A percentile compares a stretch with the other conserved stretches of the same genome.
These are phyloP conservation scores for Epichloe festucae DNA, from an alignment of 2,329 filamentous ascomycete species.

Conservation along the genomic window DNA sequence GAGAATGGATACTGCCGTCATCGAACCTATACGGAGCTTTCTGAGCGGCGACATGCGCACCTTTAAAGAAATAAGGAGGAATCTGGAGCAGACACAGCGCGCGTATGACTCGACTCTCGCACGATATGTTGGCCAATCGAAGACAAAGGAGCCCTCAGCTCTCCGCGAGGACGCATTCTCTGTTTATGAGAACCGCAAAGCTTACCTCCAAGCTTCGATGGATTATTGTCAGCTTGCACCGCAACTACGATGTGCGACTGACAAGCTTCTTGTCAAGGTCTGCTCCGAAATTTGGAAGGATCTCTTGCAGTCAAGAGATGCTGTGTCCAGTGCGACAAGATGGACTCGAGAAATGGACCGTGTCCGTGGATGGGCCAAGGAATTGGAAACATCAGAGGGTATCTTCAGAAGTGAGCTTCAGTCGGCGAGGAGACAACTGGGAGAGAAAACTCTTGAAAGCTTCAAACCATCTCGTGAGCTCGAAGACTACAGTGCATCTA, in stretches of 20 bases:
- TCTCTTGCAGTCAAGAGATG: slow-evolving; percentile 59
- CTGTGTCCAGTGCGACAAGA: slow-evolving; percentile 48
- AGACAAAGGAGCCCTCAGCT: slow-evolving; percentile 85
- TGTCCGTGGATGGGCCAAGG: slow-evolving; percentile 81
- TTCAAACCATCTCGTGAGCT: slow-evolving; percentile 79
- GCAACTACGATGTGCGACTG: slow-evolving; percentile 69
- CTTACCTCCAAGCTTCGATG: slow-evolving; percentile 82
- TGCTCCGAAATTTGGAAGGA: slow-evolving; percentile 84
- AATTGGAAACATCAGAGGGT: slow-evolving; percentile 84
- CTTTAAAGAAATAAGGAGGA: slow-evolving; percentile 73
- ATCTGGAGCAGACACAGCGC: slow-evolving; percentile 69
- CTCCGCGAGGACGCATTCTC: slow-evolving; percentile 92
- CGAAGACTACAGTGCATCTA: slow-evolving; percentile 83
- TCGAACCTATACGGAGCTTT: slow-evolving; percentile 73
- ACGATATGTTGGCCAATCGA: slow-evolving; percentile 73
- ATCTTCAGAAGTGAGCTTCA: slow-evolving; percentile 73
- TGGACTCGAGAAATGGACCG: slow-evolving; percentile 78
- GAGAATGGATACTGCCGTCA: slow-evolving; percentile 61
- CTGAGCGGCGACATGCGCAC: slow-evolving; percentile 64
- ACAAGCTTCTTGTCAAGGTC: slow-evolving; percentile 73
- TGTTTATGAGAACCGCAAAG: slow-evolving; percentile 81
- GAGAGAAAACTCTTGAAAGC: slow-evolving; percentile 57
- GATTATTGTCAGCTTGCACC: slow-evolving; percentile 85
- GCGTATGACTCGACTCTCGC: slow-evolving; percentile 70
- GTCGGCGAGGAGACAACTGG: slow-evolving; percentile 66